Percentiles rank a stretch among this genome's conserved stretches.
These are phyloP conservation scores for Mimosa bimucronata DNA, from an alignment of 306 rosid genomes.

Conservation along the genomic window DNA sequence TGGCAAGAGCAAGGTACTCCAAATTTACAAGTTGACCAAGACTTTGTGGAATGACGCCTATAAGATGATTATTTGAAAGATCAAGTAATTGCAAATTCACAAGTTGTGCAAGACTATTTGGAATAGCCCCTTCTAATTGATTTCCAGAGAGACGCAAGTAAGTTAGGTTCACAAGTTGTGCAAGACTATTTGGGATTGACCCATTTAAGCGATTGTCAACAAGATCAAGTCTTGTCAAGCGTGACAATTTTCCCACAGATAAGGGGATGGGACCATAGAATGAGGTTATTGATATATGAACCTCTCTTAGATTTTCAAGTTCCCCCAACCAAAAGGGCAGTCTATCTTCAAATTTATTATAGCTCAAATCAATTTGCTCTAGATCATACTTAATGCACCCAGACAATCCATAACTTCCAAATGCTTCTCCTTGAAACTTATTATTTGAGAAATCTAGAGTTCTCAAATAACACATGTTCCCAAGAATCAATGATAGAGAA, in stretches of 20 bases:
- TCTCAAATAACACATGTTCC: neutral
- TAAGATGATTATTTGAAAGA: neutral
- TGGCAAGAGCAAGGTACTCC: neutral
- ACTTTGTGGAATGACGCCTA: neutral
- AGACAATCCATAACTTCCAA: neutral
- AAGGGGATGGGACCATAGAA: conserved; percentile 1
- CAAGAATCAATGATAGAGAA: neutral
- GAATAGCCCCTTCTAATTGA: neutral
- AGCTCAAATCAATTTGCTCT: neutral
- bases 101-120: neutral
- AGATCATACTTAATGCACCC: neutral
- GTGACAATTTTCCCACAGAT: neutral
- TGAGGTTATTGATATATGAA: neutral
- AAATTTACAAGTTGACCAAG: neutral
- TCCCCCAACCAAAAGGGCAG: neutral
- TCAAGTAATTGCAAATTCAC: neutral
- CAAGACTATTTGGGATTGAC: neutral
- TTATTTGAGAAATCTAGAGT: neutral
- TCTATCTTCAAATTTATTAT: neutral
- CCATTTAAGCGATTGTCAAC: neutral
- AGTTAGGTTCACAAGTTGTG: neutral
- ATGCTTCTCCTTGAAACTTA: neutral
- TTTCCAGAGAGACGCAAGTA: neutral
- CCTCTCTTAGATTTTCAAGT: neutral
- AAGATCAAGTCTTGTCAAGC: neutral